Evolutionary conservation across 306 rosid species (phyloP), one percentile per base, ranked within the genome.

Genomic region (Lupinus albus): DNA sequence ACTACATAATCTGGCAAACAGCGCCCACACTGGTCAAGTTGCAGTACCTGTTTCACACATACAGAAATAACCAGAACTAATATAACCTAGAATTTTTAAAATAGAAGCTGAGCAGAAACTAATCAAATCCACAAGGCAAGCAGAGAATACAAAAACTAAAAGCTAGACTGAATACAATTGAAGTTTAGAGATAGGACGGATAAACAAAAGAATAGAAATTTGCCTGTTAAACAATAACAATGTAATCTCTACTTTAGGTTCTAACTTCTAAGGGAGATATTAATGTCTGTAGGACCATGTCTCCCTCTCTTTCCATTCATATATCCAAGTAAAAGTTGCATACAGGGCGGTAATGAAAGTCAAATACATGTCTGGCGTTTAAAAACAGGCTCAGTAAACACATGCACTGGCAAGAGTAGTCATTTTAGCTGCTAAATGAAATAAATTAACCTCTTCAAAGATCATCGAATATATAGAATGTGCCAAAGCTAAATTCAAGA

Each of bases 11-110:
- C 96, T 15, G 91, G 70, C 78, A 93, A 62, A 76, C 96, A 88
- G 42, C 99, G 95, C 30, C 99, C 99, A 67, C 97, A 88, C 48
- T 82, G 95, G 72, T 88, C 92, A 63, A 90, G 99, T 71, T 89
- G 94, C 59, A 93, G 81, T 47, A 84, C 88, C 99, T 93, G 80
- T 78, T 65, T 38, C 75, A 75, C 73, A 72, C 30, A 70, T 62
- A 41, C 75, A 77, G 16, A 49, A 64, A 73, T 44, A 47, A 77
- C 41, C 7, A 42, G 42, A 50, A 66, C 50, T 32, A 52, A 58
- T 59, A 35, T 58, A 47, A 79, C 33, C 35, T 6, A 42, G 16
- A 56, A 8, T 51, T 41, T 17, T 15, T 52, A 62, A 32, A 70
- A 20, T 39, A 71, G 52, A 71, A 68, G 16, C 68, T 13, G 45